Evolutionary conservation across 768 basidiomycete species (phyloP), one percentile per base, ranked within the genome.

Genomic region (Rhizopogon sp.): DNA sequence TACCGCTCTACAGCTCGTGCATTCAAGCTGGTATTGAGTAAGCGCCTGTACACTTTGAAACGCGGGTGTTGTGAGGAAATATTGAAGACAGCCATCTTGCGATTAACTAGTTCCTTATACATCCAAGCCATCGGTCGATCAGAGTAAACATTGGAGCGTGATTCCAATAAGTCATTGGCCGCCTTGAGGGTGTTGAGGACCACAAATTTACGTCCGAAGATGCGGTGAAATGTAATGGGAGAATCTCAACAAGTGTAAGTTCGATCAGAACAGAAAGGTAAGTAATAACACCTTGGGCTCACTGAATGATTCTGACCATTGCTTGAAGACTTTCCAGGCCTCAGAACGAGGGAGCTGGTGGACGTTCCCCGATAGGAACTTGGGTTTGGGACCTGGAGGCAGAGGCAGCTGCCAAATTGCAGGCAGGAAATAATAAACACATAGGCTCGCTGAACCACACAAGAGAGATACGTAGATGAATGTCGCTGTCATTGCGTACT

Each of bases 41-140:
- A 62, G 29, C 62, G 72, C 7, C 79, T 71, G 54, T 79, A 80
- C 14, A 66, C 63, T 53, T 62, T 70, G 57, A 77, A 74, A 16
- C 73, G 67, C 1, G 64, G 53, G 54, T 77, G 63, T 8, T 65
- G 62, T 1, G 76, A 72, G 7, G 75, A 73, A 8, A 79, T 74
- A 50, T 76, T 76, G 67, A 78, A 79, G n/a, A 77, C 66, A 0
- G 74, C 56, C 50, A 69, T 63, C 28, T 68, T 71, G 6, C 76
- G 72, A n/a, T 66, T 73, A 54, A 74, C 76, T 20, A 79, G 56
- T 9, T 70, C 70, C 52, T 75, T 66, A 52, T 66, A 75, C 77
- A 81, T 79, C 66, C 71, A 71, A 5, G 50, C 50, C 50, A 66
- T 67, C 1, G 80, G 80, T 11, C 80, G 73, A 60, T 77, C 77